A percentile compares a stretch with the other conserved stretches of the same genome.
These are phyloP conservation scores for Podaxis rugospora DNA, from an alignment of 768 basidiomycete species.

Conservation along the genomic window DNA sequence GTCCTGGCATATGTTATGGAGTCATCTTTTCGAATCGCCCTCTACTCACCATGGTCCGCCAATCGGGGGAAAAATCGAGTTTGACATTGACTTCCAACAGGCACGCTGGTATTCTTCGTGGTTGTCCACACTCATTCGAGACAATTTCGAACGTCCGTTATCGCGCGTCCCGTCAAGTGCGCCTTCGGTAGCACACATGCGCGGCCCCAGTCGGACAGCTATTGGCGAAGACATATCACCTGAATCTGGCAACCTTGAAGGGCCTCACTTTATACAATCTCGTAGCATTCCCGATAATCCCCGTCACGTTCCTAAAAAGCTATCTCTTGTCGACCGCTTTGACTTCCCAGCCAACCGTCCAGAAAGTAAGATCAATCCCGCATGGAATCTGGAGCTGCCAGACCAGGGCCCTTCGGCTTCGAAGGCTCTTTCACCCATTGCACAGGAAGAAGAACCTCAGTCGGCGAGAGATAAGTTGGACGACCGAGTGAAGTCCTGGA, in stretches of 20 bases:
- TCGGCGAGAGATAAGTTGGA: constrained; percentile 50
- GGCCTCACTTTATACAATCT: constrained; percentile 20
- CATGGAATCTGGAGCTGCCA: neutral
- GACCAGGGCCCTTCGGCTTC: constrained; percentile 15
- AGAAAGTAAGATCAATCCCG: constrained; percentile 23
- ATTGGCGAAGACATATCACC: constrained; percentile 34
- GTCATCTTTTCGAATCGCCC: constrained; percentile 45
- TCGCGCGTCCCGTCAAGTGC: constrained; percentile 33
- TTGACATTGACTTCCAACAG: constrained; percentile 73
- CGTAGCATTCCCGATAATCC: constrained; percentile 25
- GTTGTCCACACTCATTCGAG: constrained; percentile 46
- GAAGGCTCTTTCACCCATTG: constrained; percentile 52
- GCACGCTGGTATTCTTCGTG: constrained; percentile 81
- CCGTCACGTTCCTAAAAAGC: constrained; percentile 59
- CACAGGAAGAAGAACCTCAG: constrained; percentile 56
- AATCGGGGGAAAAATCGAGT: constrained; percentile 78
- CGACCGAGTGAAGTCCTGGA: constrained; percentile 61
- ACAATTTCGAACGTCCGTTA: constrained; percentile 32
- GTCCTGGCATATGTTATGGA: constrained; percentile 71
- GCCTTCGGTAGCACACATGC: constrained; percentile 46
- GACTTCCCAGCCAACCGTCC: constrained; percentile 38
- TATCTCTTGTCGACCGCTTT: constrained; percentile 66
- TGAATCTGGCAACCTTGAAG: constrained; percentile 33
- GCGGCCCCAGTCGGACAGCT: constrained; percentile 50
- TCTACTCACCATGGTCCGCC: constrained; percentile 36